Evolutionary conservation across 2,329 filamentous ascomycete genomes (phyloP).

Genomic region (Apiospora aurea): DNA sequence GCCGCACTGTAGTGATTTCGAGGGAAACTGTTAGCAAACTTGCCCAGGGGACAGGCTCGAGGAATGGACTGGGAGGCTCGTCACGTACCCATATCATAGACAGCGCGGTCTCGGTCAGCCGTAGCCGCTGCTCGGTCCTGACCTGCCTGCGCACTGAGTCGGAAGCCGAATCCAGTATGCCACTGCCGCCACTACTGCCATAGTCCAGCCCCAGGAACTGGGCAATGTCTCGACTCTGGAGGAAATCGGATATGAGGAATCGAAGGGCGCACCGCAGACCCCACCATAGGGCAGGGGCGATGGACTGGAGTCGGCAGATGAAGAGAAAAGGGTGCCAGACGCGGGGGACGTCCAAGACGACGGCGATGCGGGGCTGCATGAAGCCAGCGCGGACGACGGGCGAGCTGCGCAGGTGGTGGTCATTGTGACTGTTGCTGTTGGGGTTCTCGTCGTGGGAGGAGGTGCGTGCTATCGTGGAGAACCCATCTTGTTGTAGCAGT

Average conservation of each 20-base stretch:
- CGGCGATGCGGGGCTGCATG: slow-evolving; percentile 79
- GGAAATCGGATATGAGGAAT: slow-evolving; percentile 69
- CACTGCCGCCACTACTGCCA: slow-evolving; percentile 35
- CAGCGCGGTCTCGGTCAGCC: slow-evolving; percentile 72
- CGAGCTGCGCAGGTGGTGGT: slow-evolving; percentile 24
- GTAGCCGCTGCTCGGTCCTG: slow-evolving; percentile 56
- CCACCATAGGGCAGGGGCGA: slow-evolving; percentile 75
- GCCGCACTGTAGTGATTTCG: slow-evolving; percentile 63
- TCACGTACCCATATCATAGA: slow-evolving; percentile 75
- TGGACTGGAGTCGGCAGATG: slow-evolving; percentile 74
- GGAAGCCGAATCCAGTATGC: slow-evolving; percentile 3
- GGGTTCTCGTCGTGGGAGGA: not conserved
- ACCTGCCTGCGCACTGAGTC: slow-evolving; percentile 30
- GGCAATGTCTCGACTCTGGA: slow-evolving; percentile 38
- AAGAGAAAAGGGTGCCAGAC: slow-evolving; percentile 78
- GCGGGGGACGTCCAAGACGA: slow-evolving; percentile 75
- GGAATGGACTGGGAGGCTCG: not conserved
- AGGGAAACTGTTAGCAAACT: slow-evolving; percentile 17
- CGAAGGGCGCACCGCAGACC: slow-evolving; percentile 73
- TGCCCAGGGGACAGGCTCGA: not conserved
- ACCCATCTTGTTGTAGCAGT: slow-evolving; percentile 8
- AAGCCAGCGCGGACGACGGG: slow-evolving; percentile 48
- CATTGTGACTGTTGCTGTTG: slow-evolving; percentile 23
- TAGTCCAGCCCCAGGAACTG: slow-evolving; percentile 35
- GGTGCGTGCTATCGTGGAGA: not conserved